Conservation (phyloP, 192 early-diverging fungal species). For the Gamsiella multidivaricata region DNA sequence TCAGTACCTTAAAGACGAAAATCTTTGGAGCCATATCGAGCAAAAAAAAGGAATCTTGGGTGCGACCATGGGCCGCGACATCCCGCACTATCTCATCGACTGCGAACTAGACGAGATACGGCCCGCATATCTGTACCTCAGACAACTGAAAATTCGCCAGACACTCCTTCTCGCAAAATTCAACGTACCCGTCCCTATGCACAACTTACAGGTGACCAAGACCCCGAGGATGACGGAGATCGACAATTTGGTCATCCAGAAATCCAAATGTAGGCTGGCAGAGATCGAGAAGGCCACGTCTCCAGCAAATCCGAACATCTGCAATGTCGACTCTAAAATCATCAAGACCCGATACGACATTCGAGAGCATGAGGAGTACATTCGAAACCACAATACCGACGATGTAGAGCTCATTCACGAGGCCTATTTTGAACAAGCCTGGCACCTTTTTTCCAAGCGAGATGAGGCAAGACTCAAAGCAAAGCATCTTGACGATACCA, state of each 20-base stretch:
- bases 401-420: constrained; percentile 1
- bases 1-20: neutral
- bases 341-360: neutral
- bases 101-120: constrained; percentile 9
- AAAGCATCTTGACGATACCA: neutral
- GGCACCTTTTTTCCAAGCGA: neutral
- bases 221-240: neutral
- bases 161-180: neutral
- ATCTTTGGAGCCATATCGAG: neutral
- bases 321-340: neutral
- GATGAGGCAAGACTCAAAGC: neutral
- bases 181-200: constrained; percentile 3
- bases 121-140: constrained; percentile 2
- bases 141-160: neutral
- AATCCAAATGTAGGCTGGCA: neutral
- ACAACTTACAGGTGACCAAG: constrained; percentile 6
- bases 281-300: neutral
- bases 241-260: neutral
- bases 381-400: constrained; percentile 7
- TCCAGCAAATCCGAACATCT: too few species aligned
- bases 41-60: neutral
- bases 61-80: constrained; percentile 1
- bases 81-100: constrained; percentile 11
- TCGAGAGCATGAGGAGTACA: neutral
- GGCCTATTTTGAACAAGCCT: neutral